Conservation (phyloP, 177 flowering plant genomes). For the Telopea speciosissima region DNA sequence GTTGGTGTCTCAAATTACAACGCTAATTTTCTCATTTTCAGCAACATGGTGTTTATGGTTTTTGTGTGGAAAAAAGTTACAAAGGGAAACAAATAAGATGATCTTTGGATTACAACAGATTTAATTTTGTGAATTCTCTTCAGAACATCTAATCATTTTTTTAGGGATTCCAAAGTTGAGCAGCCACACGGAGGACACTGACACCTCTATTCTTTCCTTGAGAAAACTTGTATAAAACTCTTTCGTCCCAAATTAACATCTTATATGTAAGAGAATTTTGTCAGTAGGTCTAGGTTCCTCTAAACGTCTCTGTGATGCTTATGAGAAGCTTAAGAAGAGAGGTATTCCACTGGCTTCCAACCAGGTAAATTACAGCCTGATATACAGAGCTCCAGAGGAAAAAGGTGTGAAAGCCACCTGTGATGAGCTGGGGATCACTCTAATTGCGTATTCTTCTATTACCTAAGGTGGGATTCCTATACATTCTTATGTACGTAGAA, state of each 20-base stretch:
- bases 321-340: slow-evolving; percentile 67
- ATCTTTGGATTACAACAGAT: not conserved
- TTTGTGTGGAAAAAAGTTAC: not conserved
- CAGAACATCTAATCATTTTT: not conserved
- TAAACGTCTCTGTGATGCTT: slow-evolving; percentile 79
- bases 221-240: not conserved
- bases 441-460: slow-evolving; percentile 93
- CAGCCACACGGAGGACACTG: not conserved
- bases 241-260: not conserved
- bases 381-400: slow-evolving; percentile 83
- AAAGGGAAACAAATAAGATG: not conserved
- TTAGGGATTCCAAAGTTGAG: not conserved
- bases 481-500: not conserved
- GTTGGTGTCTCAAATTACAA: slow-evolving; percentile 94
- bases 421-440: slow-evolving; percentile 90
- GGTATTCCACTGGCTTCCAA: slow-evolving; percentile 93
- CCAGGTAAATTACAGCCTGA: slow-evolving; percentile 97
- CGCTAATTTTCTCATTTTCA: slow-evolving; percentile 34
- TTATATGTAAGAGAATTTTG: not conserved
- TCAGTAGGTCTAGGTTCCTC: not conserved
- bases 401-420: slow-evolving; percentile 94
- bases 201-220: not conserved
- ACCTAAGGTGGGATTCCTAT: slow-evolving; percentile 67
- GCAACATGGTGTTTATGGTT: not conserved
- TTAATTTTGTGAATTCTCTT: not conserved